Conservation (phyloP, 768 basidiomycete species). For the Macrolepiota albuminosa region DNA sequence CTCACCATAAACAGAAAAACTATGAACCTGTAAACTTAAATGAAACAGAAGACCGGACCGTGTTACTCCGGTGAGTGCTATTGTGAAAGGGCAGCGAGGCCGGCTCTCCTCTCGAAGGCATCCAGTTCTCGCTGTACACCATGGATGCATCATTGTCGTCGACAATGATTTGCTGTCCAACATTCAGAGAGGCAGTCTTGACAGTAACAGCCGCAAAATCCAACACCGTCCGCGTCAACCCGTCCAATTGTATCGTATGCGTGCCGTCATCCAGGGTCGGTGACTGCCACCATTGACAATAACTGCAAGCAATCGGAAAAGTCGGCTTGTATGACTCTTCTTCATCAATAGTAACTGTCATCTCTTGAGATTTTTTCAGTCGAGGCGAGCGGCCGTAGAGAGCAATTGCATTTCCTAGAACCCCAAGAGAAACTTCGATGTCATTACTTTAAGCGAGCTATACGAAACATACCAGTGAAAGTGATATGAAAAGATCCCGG, state of each 20-base stretch:
- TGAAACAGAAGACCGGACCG: not conserved
- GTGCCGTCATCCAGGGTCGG: not conserved
- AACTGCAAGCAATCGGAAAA: not conserved
- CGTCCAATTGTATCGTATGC: not conserved
- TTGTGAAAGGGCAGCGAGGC: not conserved
- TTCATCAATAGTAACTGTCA: slow-evolving; percentile 2
- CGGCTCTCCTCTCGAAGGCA: not conserved
- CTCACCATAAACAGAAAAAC: not conserved
- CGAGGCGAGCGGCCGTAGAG: not conserved
- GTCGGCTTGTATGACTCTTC: not conserved
- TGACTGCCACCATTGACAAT: slow-evolving; percentile 8
- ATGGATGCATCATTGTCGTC: not conserved
- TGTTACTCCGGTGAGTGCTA: not conserved
- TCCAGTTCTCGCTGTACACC: not conserved
- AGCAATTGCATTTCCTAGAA: not conserved
- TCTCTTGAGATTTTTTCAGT: not conserved
- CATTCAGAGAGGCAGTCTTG: not conserved
- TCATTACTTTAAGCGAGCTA: not conserved
- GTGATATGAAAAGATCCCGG: not conserved
- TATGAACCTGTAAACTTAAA: slow-evolving; percentile 1
- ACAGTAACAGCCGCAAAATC: not conserved
- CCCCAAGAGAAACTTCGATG: not conserved
- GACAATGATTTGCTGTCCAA: slow-evolving; percentile 2
- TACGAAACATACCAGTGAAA: not conserved
- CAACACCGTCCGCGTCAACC: not conserved